Evolutionary conservation across 371 early-diverging fungal genomes (phyloP), one percentile per base, ranked within the genome.

Genomic region (Sporodiniella umbellata): DNA sequence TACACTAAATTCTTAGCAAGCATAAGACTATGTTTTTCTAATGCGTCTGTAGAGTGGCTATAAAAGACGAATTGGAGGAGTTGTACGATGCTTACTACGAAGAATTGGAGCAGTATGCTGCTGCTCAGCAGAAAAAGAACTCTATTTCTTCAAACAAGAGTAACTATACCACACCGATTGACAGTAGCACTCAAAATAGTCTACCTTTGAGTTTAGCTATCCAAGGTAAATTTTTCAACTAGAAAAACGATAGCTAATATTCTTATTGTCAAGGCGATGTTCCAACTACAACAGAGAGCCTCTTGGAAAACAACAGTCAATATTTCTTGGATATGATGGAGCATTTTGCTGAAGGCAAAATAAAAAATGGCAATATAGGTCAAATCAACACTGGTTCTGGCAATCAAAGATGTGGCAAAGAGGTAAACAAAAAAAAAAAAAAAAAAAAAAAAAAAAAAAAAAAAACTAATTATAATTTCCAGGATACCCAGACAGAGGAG

Each of bases 311-410:
- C 43, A 93, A 94, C 58, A 92, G 96, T 21, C 86, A 85, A 58
- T 93, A 92, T 66, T 94, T 95, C 55, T 69, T 95, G 33, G 94
- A 94, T 51, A 86, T 94, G 78, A 94, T 95, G 94, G 95, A 94
- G 59, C 84, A 86, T n/a, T 71, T 95, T 15, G 94, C 95, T 4
- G 93, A 92, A 62, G 81, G 89, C 28, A 86, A 89, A 48, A 84
- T 91, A 21, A 85, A 90, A 43, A 89, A 88, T 42, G 84, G 80
- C 6, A 69, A 60, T 15, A 17, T 51, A 11, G 64, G 65, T 5
- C 58, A 54, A 33, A 62, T 59, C 14, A 57, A 57, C 7, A 61
- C 45, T 7, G 53, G 65, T 17, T 64, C 64, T 40, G n/a, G n/a
- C n/a, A n/a, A n/a, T n/a, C n/a, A n/a, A n/a, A n/a, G n/a, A n/a